These are phyloP conservation scores for Lipomyces starkeyi DNA, from an alignment of 805 yeast species.

Conservation along the genomic window DNA sequence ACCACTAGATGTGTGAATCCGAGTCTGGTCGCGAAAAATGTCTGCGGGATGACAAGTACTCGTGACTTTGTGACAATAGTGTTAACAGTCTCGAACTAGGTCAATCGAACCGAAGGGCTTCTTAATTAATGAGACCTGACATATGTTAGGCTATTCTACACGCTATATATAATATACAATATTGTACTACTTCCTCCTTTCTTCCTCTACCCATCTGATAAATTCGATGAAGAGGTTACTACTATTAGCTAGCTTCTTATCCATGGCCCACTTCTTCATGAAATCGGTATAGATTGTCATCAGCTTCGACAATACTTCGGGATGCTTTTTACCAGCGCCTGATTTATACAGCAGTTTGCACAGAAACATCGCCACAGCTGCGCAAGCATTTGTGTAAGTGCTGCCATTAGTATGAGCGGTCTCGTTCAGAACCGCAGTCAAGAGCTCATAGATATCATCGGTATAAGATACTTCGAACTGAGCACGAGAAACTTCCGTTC, in stretches of 20 bases:
- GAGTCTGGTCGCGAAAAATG: no score
- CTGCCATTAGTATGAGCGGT: slow-evolving; percentile 21
- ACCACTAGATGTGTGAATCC: no score
- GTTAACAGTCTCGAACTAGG: no score
- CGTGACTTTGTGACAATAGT: no score
- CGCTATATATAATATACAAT: slow-evolving; percentile 1
- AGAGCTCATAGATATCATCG: neutral
- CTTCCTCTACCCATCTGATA: slow-evolving; percentile 25
- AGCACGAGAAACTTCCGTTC: neutral
- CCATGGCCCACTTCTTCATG: slow-evolving; percentile 24
- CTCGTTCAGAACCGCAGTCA: slow-evolving; percentile 5
- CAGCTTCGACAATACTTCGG: slow-evolving; percentile 7
- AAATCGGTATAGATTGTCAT: slow-evolving; percentile 12
- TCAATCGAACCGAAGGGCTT: no score
- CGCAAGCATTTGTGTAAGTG: slow-evolving; percentile 9
- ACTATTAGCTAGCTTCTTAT: slow-evolving; percentile 16
- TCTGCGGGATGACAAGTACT: no score
- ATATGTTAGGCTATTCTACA: neutral
- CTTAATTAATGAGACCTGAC: no score
- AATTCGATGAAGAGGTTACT: slow-evolving; percentile 15
- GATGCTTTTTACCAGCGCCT: neutral
- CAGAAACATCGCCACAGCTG: neutral
- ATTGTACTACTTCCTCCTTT: slow-evolving; percentile 10
- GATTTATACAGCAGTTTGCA: slow-evolving; percentile 4
- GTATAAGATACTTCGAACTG: neutral